Base-by-base conservation (phyloP, 495 filamentous ascomycete genomes). In the Bacidia rubella region DNA sequence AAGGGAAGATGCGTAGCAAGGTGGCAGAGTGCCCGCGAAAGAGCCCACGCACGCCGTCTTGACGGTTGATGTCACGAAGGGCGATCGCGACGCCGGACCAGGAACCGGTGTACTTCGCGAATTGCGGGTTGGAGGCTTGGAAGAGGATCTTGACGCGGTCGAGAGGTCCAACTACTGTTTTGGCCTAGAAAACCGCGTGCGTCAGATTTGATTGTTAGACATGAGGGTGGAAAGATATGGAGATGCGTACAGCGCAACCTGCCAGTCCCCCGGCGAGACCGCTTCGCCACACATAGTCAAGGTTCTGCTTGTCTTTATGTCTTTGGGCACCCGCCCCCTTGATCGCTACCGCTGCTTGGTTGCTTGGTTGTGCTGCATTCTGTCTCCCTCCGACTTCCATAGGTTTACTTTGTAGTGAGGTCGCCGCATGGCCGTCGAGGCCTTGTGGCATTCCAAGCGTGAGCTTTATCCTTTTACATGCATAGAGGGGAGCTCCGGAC, bases 131-230 rank as follows among this genome's bases (percentile, higher is more conserved):
- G 53, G 85, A 86, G 49, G 92, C 82, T 68, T 98, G 92, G 72
- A 98, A 97, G 47, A 98, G 83, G 64, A 98, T 98, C 66, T 98
- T 98, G 62, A 98, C 92, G 42, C 92, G 82, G 70, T 98, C 92
- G 51, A 98, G 86, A 29, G 92, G 92, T 23, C 86, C 92, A 12
- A 98, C 94, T 17, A 93, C 72, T 0, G 90, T 95, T 74, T 98
- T 98, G 57, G 86, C 92, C 88, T 95, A 53, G n/a, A 21, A 44
- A 24, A 50, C 5, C 32, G 17, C 47, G 27, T 44, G 20, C n/a
- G 52, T 50, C 32, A 50, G 47, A 38, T 1, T 1, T 17, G 22
- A 24, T n/a, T 47, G 20, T 19, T 19, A 38, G n/a, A 35, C 25
- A 24, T 38, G 22, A 49, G 47, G 7, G 38, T 11, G 46, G 54